Evolutionary conservation across 2,329 filamentous ascomycete genomes (phyloP).

Genomic region (Septoria linicola): DNA sequence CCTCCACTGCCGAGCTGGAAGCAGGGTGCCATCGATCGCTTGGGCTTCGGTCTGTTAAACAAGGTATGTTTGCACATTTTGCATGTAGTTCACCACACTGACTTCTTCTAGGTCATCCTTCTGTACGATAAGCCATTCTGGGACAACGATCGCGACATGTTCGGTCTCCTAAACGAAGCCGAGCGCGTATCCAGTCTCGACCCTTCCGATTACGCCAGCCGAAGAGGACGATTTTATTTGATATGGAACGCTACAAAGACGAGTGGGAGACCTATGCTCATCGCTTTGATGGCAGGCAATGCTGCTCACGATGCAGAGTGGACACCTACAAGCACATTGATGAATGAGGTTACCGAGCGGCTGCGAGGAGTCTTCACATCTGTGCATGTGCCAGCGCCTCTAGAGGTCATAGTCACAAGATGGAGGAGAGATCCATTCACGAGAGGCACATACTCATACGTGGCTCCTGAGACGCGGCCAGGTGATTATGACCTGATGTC

Average conservation of each 20-base stretch:
- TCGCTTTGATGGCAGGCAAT: slow-evolving; percentile 94
- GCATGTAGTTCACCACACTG: slow-evolving; percentile 12
- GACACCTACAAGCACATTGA: slow-evolving; percentile 70
- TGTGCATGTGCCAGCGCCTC: slow-evolving; percentile 67
- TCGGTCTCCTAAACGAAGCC: slow-evolving; percentile 81
- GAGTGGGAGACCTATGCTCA: slow-evolving; percentile 77
- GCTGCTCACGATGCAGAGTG: slow-evolving; percentile 85
- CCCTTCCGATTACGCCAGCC: slow-evolving; percentile 74
- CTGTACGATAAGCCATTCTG: slow-evolving; percentile 90
- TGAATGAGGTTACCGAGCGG: slow-evolving; percentile 76
- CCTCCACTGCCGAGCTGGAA: slow-evolving; percentile 90
- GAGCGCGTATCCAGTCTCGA: slow-evolving; percentile 66
- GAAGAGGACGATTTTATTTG: slow-evolving; percentile 89
- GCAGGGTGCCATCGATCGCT: slow-evolving; percentile 70
- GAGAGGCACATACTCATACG: slow-evolving; percentile 93
- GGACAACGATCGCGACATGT: slow-evolving; percentile 87
- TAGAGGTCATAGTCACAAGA: slow-evolving; percentile 84
- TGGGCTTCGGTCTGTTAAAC: slow-evolving; percentile 92
- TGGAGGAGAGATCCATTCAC: slow-evolving; percentile 91
- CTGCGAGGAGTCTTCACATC: slow-evolving; percentile 70
- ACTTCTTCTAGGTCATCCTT: slow-evolving; percentile 61
- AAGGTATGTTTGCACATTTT: slow-evolving; percentile 58
- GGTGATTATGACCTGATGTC: slow-evolving; percentile 95
- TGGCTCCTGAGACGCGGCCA: slow-evolving; percentile 74
- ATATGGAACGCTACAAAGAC: slow-evolving; percentile 96